These are phyloP conservation scores for Ceratocystis alfenasii DNA, from an alignment of 2,329 filamentous ascomycete species.

Conservation along the genomic window DNA sequence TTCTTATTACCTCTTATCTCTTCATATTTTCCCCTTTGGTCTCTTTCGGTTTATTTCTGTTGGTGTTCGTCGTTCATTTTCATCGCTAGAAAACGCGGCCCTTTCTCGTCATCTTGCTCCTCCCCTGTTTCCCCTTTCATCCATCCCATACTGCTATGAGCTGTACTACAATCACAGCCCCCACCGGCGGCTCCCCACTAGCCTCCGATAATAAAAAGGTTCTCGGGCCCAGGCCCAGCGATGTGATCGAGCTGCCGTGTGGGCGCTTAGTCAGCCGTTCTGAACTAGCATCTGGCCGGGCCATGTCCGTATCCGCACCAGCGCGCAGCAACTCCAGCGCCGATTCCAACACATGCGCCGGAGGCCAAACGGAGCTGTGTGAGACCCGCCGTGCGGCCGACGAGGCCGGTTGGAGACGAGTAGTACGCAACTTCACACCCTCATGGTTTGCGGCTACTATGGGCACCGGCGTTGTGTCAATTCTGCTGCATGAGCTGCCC, in stretches of 20 bases:
- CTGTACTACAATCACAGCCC: background rate
- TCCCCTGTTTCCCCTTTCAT: background rate
- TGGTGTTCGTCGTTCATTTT: background rate
- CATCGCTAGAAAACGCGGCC: background rate
- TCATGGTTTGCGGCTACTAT: constrained; percentile 52
- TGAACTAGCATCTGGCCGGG: background rate
- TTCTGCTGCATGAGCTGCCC: constrained; percentile 50
- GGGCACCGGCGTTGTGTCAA: constrained; percentile 56
- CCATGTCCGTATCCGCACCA: background rate
- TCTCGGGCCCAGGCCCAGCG: background rate
- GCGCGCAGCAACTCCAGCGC: background rate
- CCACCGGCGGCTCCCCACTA: background rate
- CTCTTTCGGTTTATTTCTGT: too few relatives aligned
- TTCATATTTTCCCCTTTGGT: background rate
- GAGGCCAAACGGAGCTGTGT: background rate
- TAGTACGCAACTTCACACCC: constrained; percentile 41
- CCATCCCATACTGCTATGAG: background rate
- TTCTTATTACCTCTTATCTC: too few relatives aligned
- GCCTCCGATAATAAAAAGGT: background rate
- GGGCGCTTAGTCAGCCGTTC: constrained; percentile 9
- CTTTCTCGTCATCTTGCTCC: background rate
- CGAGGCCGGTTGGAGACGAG: constrained; percentile 34
- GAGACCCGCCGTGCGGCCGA: constrained; percentile 23
- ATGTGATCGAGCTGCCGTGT: constrained; percentile 14
- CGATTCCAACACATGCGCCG: background rate